These are phyloP conservation scores for Talaromyces thailandensis DNA, from an alignment of 495 filamentous ascomycete species.

Conservation along the genomic window DNA sequence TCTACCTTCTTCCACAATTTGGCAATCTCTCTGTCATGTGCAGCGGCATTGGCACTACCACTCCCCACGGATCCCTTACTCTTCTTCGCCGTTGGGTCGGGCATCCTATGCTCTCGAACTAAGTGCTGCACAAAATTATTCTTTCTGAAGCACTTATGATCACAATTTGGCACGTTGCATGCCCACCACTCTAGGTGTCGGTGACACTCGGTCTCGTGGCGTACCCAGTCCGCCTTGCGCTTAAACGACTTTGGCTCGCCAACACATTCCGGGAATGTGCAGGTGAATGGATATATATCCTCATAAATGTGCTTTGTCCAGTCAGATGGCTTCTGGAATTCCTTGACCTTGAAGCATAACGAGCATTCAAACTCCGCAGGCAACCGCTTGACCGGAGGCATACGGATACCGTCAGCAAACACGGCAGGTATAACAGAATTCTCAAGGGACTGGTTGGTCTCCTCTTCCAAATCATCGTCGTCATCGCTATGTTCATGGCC, in stretches of 20 bases:
- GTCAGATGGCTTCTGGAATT: slow-evolving; percentile 89
- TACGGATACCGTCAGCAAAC: slow-evolving; percentile 74
- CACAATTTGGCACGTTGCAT: slow-evolving; percentile 73
- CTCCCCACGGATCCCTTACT: slow-evolving; percentile 22
- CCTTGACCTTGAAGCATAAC: slow-evolving; percentile 83
- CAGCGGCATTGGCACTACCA: slow-evolving; percentile 38
- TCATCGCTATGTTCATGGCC: slow-evolving; percentile 50
- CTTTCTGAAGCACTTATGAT: slow-evolving; percentile 78
- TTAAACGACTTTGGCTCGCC: slow-evolving; percentile 88
- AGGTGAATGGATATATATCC: slow-evolving; percentile 91
- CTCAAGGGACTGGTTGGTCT: slow-evolving; percentile 49
- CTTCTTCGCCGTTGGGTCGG: slow-evolving; percentile 58
- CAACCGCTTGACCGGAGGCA: slow-evolving; percentile 68
- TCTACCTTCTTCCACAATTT: slow-evolving; percentile 72
- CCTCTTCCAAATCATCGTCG: slow-evolving; percentile 18
- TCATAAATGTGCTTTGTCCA: slow-evolving; percentile 98
- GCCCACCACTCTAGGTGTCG: slow-evolving; percentile 90
- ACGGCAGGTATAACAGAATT: slow-evolving; percentile 57
- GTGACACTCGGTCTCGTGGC: slow-evolving; percentile 91
- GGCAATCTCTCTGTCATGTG: slow-evolving; percentile 42
- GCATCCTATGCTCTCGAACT: slow-evolving; percentile 84
- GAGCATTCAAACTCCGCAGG: slow-evolving; percentile 91
- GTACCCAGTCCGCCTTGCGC: slow-evolving; percentile 94
- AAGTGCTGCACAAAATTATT: slow-evolving; percentile 96
- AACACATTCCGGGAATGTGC: slow-evolving; percentile 75